phyloP scores from a whole-genome alignment of 306 rosid species.

The Malus sieversii region DNA sequence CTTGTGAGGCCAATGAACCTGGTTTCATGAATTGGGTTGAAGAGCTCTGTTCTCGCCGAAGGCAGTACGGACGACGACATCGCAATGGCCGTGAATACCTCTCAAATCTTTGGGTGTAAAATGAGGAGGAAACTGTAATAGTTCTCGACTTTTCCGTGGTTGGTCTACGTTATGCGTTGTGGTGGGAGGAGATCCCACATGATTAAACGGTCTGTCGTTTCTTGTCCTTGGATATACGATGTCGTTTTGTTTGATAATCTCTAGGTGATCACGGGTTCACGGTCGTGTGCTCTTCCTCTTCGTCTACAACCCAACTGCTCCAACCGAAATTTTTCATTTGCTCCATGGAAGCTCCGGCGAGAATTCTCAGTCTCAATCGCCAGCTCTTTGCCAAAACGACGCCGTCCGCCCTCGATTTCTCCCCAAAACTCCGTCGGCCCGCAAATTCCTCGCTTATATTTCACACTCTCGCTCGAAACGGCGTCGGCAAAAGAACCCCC shows the following conservation, averaged over 20 bases:
- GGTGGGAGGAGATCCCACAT: not conserved
- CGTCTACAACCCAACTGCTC: not conserved
- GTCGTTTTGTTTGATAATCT: not conserved
- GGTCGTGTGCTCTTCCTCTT: not conserved
- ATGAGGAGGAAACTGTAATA: not conserved
- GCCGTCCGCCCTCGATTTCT: not conserved
- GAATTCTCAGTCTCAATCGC: constrained; percentile 34
- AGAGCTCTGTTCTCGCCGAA: constrained; percentile 39
- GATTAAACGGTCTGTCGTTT: not conserved
- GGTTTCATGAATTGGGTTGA: constrained; percentile 17
- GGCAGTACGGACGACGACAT: constrained; percentile 50
- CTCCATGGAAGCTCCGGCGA: constrained; percentile 52
- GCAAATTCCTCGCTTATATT: constrained; percentile 3
- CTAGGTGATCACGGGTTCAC: not conserved
- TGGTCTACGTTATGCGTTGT: not conserved
- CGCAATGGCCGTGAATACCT: not conserved
- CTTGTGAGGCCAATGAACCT: constrained; percentile 30
- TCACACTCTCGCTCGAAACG: constrained; percentile 3
- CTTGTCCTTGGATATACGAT: not conserved
- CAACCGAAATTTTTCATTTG: not conserved
- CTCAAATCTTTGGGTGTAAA: not conserved
- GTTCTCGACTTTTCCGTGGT: not conserved
- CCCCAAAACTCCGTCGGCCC: not conserved
- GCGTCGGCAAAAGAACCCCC: not conserved
- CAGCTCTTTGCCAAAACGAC: constrained; percentile 30